Conservation (phyloP, 164 flowering plant genomes). For the Brasenia schreberi region DNA sequence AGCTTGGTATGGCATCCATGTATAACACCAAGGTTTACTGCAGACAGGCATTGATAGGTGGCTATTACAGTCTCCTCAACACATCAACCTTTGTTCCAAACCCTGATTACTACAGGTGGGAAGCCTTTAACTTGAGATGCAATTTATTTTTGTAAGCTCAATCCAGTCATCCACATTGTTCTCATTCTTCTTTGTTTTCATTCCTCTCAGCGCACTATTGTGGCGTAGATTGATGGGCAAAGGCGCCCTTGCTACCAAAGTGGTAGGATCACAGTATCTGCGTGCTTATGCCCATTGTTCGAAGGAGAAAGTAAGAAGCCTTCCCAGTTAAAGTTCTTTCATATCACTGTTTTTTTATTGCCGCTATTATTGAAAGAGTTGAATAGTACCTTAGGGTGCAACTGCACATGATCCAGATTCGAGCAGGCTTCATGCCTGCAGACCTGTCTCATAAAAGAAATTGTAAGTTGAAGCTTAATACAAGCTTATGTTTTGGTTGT, state of each 20-base stretch:
- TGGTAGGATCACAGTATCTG: constrained; percentile 33
- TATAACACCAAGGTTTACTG: constrained; percentile 73
- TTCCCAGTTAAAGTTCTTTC: not conserved
- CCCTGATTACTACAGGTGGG: constrained; percentile 89
- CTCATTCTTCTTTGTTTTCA: constrained; percentile 3
- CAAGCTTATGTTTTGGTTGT: not conserved
- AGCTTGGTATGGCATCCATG: constrained; percentile 84
- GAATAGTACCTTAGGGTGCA: not conserved
- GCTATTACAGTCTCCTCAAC: constrained; percentile 81
- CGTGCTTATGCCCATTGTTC: constrained; percentile 90
- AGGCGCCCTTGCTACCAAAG: constrained; percentile 43
- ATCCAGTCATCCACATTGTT: not conserved
- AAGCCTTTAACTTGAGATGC: not conserved
- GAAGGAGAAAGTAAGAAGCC: constrained; percentile 52
- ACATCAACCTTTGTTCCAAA: constrained; percentile 59
- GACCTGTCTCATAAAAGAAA: not conserved
- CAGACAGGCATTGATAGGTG: constrained; percentile 80
- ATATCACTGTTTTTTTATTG: no score
- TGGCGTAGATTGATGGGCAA: constrained; percentile 93
- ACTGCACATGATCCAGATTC: not conserved
- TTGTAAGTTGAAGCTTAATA: not conserved
- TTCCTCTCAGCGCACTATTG: constrained; percentile 57
- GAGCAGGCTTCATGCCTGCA: not conserved
- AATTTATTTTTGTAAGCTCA: not conserved
- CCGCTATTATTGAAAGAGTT: not conserved